Base-by-base conservation (phyloP, 768 basidiomycete species). In the Floccularia luteovirens region DNA sequence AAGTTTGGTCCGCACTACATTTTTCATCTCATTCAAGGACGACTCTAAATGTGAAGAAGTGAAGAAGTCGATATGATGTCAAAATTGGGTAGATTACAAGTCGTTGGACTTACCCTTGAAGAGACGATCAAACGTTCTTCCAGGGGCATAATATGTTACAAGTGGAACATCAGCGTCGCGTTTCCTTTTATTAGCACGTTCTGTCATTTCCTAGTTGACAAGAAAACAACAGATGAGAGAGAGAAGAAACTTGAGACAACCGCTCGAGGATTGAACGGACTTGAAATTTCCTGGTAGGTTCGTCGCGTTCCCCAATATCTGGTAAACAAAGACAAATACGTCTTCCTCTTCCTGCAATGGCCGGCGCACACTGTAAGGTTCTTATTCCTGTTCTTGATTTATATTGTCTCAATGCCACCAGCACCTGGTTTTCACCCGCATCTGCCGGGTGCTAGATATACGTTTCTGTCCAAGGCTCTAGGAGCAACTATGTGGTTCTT, bases 401-500 rank as follows among this genome's bases (percentile, higher is more conserved):
- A 12, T 5, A 22, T 46, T 43, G 41, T 32, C 37, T 17, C 33
- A 39, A 31, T 19, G 19, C 23, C 8, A 52, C 14, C 42, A 80
- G 81, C 70, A 51, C 62, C 81, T 63, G 92, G 90, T 48, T 94
- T 94, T 54, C 74, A 90, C 59, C 91, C 91, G 27, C 91, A 91
- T 57, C 70, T 91, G 21, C 88, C 90, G 6, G 78, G 83, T 10
- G 70, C 77, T 52, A 76, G 70, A 53, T 79, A 91, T 61, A 76
- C 74, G 43, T 78, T 90, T 58, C 70, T 93, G 22, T 75, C 85
- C 20, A 92, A 91, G 62, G 79, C 77, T 44, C 68, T 96, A 32
- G 92, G 92, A 36, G 92, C 91, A 24, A 76, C 80, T 19, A 94
- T 96, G 92, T 96, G 92, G 92, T 94, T 94, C 77, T 96, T 92